Base-by-base conservation (phyloP, 1,139 yeast genomes). In the Sugiyamaella grinbergsii region DNA sequence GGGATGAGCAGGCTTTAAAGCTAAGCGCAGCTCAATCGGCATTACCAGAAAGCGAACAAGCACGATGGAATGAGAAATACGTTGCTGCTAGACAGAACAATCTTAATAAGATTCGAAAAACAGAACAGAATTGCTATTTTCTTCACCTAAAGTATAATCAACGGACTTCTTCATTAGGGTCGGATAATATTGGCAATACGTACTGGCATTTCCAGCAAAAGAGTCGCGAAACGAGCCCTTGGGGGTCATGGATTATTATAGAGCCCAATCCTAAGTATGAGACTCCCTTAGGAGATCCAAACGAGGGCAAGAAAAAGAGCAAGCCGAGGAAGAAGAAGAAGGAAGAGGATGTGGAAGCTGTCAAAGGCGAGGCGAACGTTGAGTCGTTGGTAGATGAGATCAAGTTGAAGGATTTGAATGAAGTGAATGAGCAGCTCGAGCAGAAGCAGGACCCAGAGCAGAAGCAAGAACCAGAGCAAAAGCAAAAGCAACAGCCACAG, bases 151-250 rank as follows among this genome's bases (percentile, higher is more conserved):
- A 63, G 50, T 58, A 59, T 55, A 65, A 59, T 45, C 57, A 59
- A 42, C 63, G 74, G 29, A 71, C 71, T 2, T 47, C 58, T 22
- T 65, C 72, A 3, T 48, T 71, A 16, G 72, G 73, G 18, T 47
- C 40, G 4, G 74, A 71, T 56, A 54, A 57, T 6, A 54, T 57
- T 28, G 72, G 72, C 7, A 71, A 71, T 53, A 55, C 55, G 22
- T 71, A 70, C 55, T 71, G 74, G 74, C 58, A 62, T 3, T 62
- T 71, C 47, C 72, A 69, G 54, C 70, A 66, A 46, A 64, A 67
- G 51, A 54, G 65, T 7, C 56, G 61, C 24, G 62, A 62, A 11
- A 51, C 55, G 29, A 41, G 55, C 2, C 54, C 58, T 3, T 68
- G 71, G 71, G 71, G 72, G 2, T 57, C 67, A n/a, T 66, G 68